A percentile compares a stretch with the other conserved stretches of the same genome.
Conservation (phyloP, 2,329 filamentous ascomycete genomes). For the Hymenoscyphus albidus region DNA sequence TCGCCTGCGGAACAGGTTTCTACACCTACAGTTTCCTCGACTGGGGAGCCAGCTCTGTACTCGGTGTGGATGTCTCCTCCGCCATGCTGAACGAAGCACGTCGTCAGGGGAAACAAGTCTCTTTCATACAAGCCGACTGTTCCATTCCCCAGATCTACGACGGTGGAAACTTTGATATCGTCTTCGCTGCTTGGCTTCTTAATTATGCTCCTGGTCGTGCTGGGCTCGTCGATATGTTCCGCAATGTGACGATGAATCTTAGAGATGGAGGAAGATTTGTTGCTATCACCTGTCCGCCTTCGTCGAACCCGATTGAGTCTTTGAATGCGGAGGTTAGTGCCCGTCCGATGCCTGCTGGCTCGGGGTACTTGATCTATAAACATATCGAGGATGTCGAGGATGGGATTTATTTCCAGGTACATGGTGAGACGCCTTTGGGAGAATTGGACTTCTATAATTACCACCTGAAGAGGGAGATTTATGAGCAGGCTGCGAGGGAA, state of each 20-base stretch:
- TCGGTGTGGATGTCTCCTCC: slow-evolving; percentile 38
- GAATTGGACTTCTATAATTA: slow-evolving; percentile 30
- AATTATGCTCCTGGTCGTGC: slow-evolving; percentile 36
- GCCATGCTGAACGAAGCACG: slow-evolving; percentile 35
- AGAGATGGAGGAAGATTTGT: slow-evolving; percentile 27
- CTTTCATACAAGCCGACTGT: slow-evolving; percentile 31
- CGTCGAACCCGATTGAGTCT: background rate
- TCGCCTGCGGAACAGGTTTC: slow-evolving; percentile 39
- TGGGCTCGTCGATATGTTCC: slow-evolving; percentile 36
- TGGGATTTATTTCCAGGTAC: background rate
- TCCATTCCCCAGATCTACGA: slow-evolving; percentile 26
- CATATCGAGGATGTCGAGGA: background rate
- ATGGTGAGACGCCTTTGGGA: slow-evolving; percentile 20
- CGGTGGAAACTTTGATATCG: slow-evolving; percentile 36
- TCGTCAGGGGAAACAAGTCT: slow-evolving; percentile 12
- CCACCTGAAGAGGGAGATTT: slow-evolving; percentile 32
- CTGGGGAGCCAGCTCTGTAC: slow-evolving; percentile 36
- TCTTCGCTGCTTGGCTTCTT: slow-evolving; percentile 38
- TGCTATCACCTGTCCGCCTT: background rate
- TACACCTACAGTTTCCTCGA: slow-evolving; percentile 35
- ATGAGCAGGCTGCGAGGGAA: slow-evolving; percentile 31
- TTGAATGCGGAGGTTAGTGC: background rate
- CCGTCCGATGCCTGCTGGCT: background rate
- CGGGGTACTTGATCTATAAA: background rate
- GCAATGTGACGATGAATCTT: slow-evolving; percentile 37